phyloP scores from a whole-genome alignment of 139 green algal genomes.

The Coelastrella sp. region DNA sequence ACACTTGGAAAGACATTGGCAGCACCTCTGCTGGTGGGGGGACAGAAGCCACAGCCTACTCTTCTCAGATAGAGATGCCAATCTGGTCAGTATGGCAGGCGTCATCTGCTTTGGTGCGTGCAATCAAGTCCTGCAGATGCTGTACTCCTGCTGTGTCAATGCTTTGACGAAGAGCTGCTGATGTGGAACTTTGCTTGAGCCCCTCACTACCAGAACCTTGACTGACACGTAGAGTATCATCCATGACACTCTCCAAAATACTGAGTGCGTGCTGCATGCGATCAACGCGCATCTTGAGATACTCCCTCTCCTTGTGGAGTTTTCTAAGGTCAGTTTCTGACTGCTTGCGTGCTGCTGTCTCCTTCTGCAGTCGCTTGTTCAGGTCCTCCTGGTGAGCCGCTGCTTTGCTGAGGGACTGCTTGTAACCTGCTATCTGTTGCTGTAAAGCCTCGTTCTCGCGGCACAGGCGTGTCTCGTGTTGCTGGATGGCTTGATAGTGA shows the following conservation, averaged over 20 bases:
- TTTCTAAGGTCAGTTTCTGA: constrained; percentile 30
- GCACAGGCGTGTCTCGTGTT: constrained; percentile 5
- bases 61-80: background rate
- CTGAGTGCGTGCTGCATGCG: constrained; percentile 51
- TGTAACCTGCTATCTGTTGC: constrained; percentile 30
- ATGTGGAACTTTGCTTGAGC: background rate
- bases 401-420: constrained; percentile 29
- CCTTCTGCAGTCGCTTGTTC: constrained; percentile 26
- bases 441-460: constrained; percentile 31
- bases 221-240: constrained; percentile 48
- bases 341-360: constrained; percentile 21
- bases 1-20: too few relatives aligned
- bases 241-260: constrained; percentile 48
- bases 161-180: constrained; percentile 39
- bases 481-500: constrained; percentile 17
- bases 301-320: constrained; percentile 48
- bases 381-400: constrained; percentile 26
- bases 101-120: background rate
- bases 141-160: constrained; percentile 38
- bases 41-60: too few relatives aligned
- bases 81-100: background rate
- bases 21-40: too few relatives aligned
- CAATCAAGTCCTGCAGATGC: constrained; percentile 42
- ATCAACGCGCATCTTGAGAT: constrained; percentile 46
- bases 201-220: constrained; percentile 4